Conservation (phyloP, 1,284 basidiomycete species). For the Rhodotorula sp. region DNA sequence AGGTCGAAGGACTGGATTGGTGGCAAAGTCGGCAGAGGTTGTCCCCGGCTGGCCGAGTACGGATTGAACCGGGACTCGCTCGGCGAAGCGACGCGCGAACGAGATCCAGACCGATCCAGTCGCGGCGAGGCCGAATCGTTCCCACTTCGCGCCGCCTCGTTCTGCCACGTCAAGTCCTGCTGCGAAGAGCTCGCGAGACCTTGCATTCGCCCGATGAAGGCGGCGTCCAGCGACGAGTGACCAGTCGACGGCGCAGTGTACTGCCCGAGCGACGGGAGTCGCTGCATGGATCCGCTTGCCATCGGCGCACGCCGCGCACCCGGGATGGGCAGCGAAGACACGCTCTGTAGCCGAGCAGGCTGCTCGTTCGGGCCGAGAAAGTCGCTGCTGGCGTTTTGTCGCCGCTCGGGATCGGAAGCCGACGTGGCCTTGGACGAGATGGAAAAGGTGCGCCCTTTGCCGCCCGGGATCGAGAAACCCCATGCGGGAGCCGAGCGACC, state of each 20-base stretch:
- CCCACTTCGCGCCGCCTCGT: background rate
- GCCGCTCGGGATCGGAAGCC: constrained; percentile 35
- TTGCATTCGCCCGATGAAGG: constrained; percentile 31
- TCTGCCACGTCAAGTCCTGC: constrained; percentile 10
- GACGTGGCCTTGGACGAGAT: constrained; percentile 39
- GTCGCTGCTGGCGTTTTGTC: constrained; percentile 14
- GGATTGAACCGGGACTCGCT: background rate
- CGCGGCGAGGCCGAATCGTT: background rate
- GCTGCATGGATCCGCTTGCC: constrained; percentile 1
- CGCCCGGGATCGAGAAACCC: constrained; percentile 11
- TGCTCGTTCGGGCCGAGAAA: constrained; percentile 6
- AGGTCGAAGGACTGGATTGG: constrained; percentile 10
- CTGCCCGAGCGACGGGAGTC: constrained; percentile 14
- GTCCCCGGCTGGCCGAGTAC: constrained; percentile 4
- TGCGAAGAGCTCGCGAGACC: constrained; percentile 26
- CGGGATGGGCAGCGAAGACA: constrained; percentile 16
- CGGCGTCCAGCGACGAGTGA: constrained; percentile 36
- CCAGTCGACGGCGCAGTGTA: constrained; percentile 28
- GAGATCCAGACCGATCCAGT: constrained; percentile 14
- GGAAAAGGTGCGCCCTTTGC: constrained; percentile 29
- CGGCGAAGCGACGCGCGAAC: constrained; percentile 16
- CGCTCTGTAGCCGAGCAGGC: constrained; percentile 16
- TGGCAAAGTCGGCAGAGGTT: constrained; percentile 8
- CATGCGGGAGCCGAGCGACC: constrained; percentile 31
- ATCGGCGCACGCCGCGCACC: background rate